Conservation (phyloP, 1,284 basidiomycete genomes). For the Grifola frondosa region DNA sequence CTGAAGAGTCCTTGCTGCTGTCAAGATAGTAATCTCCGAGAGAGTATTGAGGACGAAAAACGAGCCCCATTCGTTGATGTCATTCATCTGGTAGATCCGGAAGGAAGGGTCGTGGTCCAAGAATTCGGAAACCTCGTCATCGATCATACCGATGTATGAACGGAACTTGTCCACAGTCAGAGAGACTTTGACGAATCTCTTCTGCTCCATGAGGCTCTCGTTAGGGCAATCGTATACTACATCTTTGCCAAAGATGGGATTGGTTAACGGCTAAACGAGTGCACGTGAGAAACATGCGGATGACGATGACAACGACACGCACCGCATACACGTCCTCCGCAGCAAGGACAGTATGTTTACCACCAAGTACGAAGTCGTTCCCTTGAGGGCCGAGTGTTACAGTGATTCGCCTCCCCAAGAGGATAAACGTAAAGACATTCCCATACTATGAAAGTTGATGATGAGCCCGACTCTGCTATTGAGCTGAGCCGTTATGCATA, state of each 20-base stretch:
- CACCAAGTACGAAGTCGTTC: slow-evolving; percentile 93
- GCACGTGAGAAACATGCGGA: background rate
- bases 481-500: slow-evolving; percentile 34
- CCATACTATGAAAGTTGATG: slow-evolving; percentile 48
- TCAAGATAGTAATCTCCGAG: slow-evolving; percentile 94
- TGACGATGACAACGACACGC: slow-evolving; percentile 21
- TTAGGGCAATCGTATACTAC: slow-evolving; percentile 99
- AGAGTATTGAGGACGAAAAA: slow-evolving; percentile 77
- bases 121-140: slow-evolving; percentile 78
- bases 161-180: slow-evolving; percentile 91
- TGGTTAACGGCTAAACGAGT: slow-evolving; percentile 72
- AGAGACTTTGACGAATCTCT: slow-evolving; percentile 95
- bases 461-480: background rate
- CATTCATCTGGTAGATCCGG: slow-evolving; percentile 56
- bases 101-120: slow-evolving; percentile 65
- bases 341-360: slow-evolving; percentile 88
- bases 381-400: slow-evolving; percentile 92
- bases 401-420: slow-evolving; percentile 88
- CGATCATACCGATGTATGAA: slow-evolving; percentile 89
- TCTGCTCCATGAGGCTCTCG: slow-evolving; percentile 98
- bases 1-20: slow-evolving; percentile 91
- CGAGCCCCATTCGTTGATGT: slow-evolving; percentile 68
- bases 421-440: slow-evolving; percentile 90
- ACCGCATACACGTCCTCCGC: slow-evolving; percentile 98
- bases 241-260: slow-evolving; percentile 93